Evolutionary conservation across 1,284 basidiomycete species (phyloP).

Genomic region (Puccinia triticina): DNA sequence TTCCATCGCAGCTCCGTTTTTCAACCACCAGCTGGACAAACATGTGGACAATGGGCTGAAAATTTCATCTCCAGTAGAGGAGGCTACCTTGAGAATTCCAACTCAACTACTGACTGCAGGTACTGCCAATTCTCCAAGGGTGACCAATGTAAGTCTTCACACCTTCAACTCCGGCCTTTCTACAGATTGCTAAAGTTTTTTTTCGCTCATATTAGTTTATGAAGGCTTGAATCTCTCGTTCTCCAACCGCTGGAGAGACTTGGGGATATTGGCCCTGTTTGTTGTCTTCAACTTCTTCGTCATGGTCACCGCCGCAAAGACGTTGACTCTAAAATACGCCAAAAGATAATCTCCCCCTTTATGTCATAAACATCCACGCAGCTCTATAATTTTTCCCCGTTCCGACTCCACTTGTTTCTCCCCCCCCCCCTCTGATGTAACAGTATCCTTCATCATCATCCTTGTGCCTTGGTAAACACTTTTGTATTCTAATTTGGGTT

Average conservation of each 20-base stretch:
- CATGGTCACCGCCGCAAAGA: constrained; percentile 34
- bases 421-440: too few relatives aligned
- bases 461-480: too few relatives aligned
- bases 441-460: too few relatives aligned
- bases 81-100: constrained; percentile 70
- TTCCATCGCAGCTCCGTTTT: constrained; percentile 21
- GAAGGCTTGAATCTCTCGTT: constrained; percentile 24
- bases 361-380: too few relatives aligned
- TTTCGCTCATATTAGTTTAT: background rate
- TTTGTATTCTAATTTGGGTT: too few relatives aligned
- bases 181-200: background rate
- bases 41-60: constrained; percentile 46
- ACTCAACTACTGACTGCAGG: constrained; percentile 68
- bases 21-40: constrained; percentile 48
- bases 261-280: constrained; percentile 37
- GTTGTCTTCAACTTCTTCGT: constrained; percentile 39
- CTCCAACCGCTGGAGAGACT: constrained; percentile 48
- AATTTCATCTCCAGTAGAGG: constrained; percentile 24
- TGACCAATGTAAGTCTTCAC: constrained; percentile 52
- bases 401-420: too few relatives aligned
- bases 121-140: constrained; percentile 70
- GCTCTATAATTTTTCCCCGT: too few relatives aligned
- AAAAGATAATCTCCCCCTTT: constrained; percentile 18
- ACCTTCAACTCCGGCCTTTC: background rate
- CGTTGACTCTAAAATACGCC: constrained; percentile 41